phyloP scores from a whole-genome alignment of 768 basidiomycete genomes.

The Tricholoma bakamatsutake region DNA sequence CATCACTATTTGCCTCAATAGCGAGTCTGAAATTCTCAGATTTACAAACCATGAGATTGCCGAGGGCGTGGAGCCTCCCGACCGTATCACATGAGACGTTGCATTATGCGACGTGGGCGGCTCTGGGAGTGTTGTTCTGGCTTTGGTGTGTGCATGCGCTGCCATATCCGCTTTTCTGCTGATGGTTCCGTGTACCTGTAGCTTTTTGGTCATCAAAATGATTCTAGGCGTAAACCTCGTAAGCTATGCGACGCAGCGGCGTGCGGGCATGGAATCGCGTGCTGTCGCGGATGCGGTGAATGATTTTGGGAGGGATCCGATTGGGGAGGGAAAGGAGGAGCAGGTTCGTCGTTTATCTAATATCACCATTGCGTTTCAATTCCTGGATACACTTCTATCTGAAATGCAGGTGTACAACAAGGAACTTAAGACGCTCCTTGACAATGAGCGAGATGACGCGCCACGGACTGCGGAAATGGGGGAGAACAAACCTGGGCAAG shows the following conservation, averaged over 20 bases:
- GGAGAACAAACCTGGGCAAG: constrained; percentile 41
- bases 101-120: constrained; percentile 57
- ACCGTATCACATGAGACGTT: constrained; percentile 43
- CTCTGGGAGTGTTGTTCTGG: constrained; percentile 71
- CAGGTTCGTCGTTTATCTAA: constrained; percentile 39
- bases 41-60: neutral
- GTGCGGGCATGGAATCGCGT: constrained; percentile 73
- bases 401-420: constrained; percentile 67
- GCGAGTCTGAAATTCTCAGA: neutral
- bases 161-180: neutral
- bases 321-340: constrained; percentile 88
- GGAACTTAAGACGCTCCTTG: constrained; percentile 67
- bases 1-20: neutral
- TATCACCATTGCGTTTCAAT: neutral
- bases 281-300: constrained; percentile 73
- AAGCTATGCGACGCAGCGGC: constrained; percentile 72
- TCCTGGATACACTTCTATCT: neutral
- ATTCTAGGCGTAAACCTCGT: constrained; percentile 88
- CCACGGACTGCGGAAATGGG: constrained; percentile 66
- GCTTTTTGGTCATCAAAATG: constrained; percentile 83
- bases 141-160: constrained; percentile 55
- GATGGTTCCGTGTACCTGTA: constrained; percentile 19
- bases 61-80: constrained; percentile 32
- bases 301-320: constrained; percentile 84
- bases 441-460: constrained; percentile 66